Base-by-base conservation (phyloP, 2,329 filamentous ascomycete genomes). In the Westerdykella ornata region DNA sequence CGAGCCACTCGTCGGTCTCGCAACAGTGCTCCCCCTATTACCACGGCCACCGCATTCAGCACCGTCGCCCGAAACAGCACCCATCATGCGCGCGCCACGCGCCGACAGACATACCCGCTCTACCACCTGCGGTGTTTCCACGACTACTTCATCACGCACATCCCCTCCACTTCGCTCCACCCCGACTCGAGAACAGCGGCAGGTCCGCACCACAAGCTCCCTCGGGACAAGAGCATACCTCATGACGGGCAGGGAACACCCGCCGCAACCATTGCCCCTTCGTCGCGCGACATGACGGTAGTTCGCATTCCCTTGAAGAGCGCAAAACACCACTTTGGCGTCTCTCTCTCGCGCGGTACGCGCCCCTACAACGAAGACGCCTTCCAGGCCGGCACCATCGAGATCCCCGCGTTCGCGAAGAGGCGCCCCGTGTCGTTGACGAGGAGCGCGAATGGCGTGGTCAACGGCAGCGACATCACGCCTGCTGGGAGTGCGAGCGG, bases 311-410 rank as follows among this genome's bases (percentile, higher is more conserved):
- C 92, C 4, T 72, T 98, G 47, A 85, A 84, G 55, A 89, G 85
- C 54, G 92, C 92, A 20, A 97, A 97, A 62, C 92, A 98, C 62
- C 92, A 98, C 68, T 96, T 94, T 58, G 92, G 92, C 18, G 85
- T 81, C 17, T 79, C 79, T 11, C 77, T 84, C 32, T 84, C 84
- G 22, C 79, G 92, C 37, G 92, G 92, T 16, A 87, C 84, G 41
- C 80, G 92, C 9, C 80, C 82, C 0, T 88, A 92, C 65, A 97
- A 97, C 63, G 92, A 98, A 67, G 92, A 98, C 61, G 79, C 88
- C 9, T 88, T 89, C 61, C 90, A 97, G 68, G 92, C 90, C 1
- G 92, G 92, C 41, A 94, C 92, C 7, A 85, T 98, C 47, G 84
- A 92, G 58, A 75, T 98, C 39, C 92, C 92, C 0, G 87, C 92